Evolutionary conservation across 129 eudicot species (phyloP).

Genomic region (Erigeron canadensis): DNA sequence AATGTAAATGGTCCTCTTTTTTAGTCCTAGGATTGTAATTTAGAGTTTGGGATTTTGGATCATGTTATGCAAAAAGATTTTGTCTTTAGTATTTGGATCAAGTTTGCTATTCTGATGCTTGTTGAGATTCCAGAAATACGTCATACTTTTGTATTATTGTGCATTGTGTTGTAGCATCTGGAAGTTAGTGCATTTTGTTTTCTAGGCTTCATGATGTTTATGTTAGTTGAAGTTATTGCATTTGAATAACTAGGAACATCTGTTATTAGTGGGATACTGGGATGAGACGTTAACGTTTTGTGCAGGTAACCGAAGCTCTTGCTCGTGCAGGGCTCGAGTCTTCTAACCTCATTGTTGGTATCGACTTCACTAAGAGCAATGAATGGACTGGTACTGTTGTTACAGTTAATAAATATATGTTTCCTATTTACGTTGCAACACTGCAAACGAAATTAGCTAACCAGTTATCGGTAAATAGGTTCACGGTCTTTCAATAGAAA

Average conservation of each 20-base stretch:
- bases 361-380: conserved; percentile 97
- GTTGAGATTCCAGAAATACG: not conserved
- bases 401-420: not conserved
- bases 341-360: conserved; percentile 89
- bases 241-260: not conserved
- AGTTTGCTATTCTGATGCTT: conserved; percentile 15
- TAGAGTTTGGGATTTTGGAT: no score
- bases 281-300: conserved; percentile 5
- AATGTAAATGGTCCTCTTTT: no score
- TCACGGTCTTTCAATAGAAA: conserved; percentile 67
- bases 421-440: not conserved
- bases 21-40: no score
- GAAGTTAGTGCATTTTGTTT: conserved; percentile 21
- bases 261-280: conserved; percentile 15
- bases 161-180: conserved; percentile 21
- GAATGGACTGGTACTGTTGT: conserved; percentile 81
- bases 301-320: conserved; percentile 86
- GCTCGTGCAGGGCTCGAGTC: conserved; percentile 95
- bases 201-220: conserved; percentile 8
- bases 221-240: conserved; percentile 5
- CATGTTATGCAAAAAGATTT: conserved; percentile 4
- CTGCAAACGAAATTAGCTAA: conserved; percentile 22
- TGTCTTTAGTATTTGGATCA: conserved; percentile 28
- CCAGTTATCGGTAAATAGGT: conserved; percentile 47
- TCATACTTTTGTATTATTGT: conserved; percentile 29